Percentiles rank a stretch among this genome's conserved stretches.
Evolutionary conservation across 495 filamentous ascomycete species (phyloP).

Genomic region (Penicillium canariense): DNA sequence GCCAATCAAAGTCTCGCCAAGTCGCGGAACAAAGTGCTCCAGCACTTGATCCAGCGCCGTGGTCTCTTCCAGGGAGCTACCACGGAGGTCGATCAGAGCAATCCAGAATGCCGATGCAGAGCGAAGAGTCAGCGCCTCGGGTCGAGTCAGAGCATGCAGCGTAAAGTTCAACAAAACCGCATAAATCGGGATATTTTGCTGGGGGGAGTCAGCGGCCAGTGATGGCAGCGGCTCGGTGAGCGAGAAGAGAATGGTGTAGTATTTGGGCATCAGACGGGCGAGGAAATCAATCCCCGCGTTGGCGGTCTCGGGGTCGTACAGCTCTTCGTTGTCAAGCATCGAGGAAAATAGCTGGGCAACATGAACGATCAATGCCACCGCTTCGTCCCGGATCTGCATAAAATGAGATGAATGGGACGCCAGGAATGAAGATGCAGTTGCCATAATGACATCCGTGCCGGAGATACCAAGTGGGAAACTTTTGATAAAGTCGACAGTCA

Average conservation of each 20-base stretch:
- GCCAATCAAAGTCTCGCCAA: slow-evolving; percentile 58
- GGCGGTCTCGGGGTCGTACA: slow-evolving; percentile 73
- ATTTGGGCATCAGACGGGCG: slow-evolving; percentile 62
- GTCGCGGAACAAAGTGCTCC: slow-evolving; percentile 55
- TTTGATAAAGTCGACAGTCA: slow-evolving; percentile 70
- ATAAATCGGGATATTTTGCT: slow-evolving; percentile 39
- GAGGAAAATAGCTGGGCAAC: slow-evolving; percentile 62
- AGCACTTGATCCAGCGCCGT: slow-evolving; percentile 52
- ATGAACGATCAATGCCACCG: slow-evolving; percentile 59
- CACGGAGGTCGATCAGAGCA: slow-evolving; percentile 40
- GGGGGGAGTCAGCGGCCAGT: slow-evolving; percentile 1
- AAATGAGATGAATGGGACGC: slow-evolving; percentile 57
- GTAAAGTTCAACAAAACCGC: slow-evolving; percentile 75
- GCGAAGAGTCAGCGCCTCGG: slow-evolving; percentile 76
- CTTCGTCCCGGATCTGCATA: slow-evolving; percentile 44
- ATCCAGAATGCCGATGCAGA: slow-evolving; percentile 83
- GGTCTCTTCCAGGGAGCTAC: slow-evolving; percentile 43
- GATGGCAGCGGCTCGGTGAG: slow-evolving; percentile 26
- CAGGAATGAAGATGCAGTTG: slow-evolving; percentile 74
- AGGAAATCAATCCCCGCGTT: slow-evolving; percentile 74
- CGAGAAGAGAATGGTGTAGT: slow-evolving; percentile 46
- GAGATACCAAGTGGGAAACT: slow-evolving; percentile 60
- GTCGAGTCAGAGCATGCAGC: slow-evolving; percentile 65
- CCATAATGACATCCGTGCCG: slow-evolving; percentile 70
- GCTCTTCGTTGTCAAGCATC: slow-evolving; percentile 53